Evolutionary conservation across 768 basidiomycete genomes (phyloP).

Genomic region (Boletus reticuloceps): DNA sequence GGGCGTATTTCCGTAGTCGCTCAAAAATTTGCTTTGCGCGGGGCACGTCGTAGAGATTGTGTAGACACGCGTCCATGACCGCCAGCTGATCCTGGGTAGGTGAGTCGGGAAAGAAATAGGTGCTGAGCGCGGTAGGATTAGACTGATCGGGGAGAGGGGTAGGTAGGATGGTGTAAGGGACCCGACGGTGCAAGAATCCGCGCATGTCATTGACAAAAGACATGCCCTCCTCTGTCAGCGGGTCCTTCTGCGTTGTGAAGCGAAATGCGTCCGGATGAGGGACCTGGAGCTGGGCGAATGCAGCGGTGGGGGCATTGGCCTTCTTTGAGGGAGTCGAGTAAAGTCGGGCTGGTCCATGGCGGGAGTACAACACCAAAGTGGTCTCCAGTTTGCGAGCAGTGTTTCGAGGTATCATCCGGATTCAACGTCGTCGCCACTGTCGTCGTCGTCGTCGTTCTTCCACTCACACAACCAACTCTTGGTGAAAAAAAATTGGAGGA

Average conservation of each 20-base stretch:
- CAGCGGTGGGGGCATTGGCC: conserved; percentile 51
- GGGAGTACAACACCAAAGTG: conserved; percentile 56
- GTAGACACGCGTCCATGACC: conserved; percentile 81
- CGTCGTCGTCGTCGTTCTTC: conserved; percentile 8
- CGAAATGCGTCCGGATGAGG: conserved; percentile 40
- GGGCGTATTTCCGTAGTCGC: conserved; percentile 45
- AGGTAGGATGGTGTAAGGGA: conserved; percentile 59
- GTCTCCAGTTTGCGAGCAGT: conserved; percentile 31
- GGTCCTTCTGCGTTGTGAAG: conserved; percentile 28
- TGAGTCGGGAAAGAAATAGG: conserved; percentile 62
- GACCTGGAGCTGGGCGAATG: conserved; percentile 36
- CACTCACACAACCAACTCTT: conserved; percentile 15
- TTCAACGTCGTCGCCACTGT: too few species aligned
- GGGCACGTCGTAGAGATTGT: conserved; percentile 69
- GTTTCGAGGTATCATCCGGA: conserved; percentile 29
- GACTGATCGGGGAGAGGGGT: conserved; percentile 58
- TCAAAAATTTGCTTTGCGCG: conserved; percentile 77
- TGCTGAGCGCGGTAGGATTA: conserved; percentile 35
- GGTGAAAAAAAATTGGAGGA: not conserved
- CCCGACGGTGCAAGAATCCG: conserved; percentile 46
- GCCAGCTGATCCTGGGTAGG: conserved; percentile 65
- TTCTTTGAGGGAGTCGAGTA: conserved; percentile 66
- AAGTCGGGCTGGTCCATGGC: conserved; percentile 68
- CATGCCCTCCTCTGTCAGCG: conserved; percentile 15
- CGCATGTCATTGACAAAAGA: conserved; percentile 40